Percentiles rank a stretch among this genome's conserved stretches.
Evolutionary conservation across 2,329 filamentous ascomycete genomes (phyloP).

Genomic region (Colletotrichum simmondsii): DNA sequence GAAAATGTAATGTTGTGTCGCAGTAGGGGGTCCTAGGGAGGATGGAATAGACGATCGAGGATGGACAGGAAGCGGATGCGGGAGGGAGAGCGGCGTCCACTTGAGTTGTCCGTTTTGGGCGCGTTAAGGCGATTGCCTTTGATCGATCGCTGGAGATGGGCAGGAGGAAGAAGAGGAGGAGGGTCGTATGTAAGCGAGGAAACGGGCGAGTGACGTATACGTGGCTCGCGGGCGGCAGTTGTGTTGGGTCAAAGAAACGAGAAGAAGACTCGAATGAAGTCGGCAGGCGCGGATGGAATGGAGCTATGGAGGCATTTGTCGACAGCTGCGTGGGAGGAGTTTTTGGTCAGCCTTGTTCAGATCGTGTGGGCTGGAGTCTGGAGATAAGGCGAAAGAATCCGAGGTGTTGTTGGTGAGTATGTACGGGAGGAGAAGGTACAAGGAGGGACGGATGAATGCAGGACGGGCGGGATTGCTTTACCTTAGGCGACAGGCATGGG

Average conservation of each 20-base stretch:
- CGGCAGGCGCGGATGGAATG: constrained; percentile 16
- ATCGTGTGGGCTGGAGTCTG: constrained; percentile 17
- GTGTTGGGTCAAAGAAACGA: constrained; percentile 4
- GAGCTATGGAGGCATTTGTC: constrained; percentile 26
- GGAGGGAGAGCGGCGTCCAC: constrained; percentile 56
- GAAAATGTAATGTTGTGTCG: constrained; percentile 13
- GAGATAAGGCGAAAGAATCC: constrained; percentile 26
- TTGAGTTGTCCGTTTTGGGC: constrained; percentile 62
- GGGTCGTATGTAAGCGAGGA: constrained; percentile 37
- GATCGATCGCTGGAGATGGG: constrained; percentile 30
- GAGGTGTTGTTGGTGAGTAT: constrained; percentile 17
- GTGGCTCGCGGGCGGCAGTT: constrained; percentile 28
- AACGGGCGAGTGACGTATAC: constrained; percentile 31
- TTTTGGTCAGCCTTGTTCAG: constrained; percentile 28
- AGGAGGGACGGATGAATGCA: constrained; percentile 28
- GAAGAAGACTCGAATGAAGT: neutral
- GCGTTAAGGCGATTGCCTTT: constrained; percentile 45
- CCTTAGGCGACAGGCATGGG: constrained; percentile 26
- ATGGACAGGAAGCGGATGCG: constrained; percentile 58
- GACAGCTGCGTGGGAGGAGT: constrained; percentile 6
- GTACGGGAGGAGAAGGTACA: neutral
- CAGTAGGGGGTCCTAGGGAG: constrained; percentile 53
- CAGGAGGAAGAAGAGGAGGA: constrained; percentile 34
- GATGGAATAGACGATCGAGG: constrained; percentile 63
- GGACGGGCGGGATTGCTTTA: constrained; percentile 14